A percentile compares a stretch with the other conserved stretches of the same genome.
These are phyloP conservation scores for Syzygium oleosum DNA, from an alignment of 345 rosid genomes.

Conservation along the genomic window DNA sequence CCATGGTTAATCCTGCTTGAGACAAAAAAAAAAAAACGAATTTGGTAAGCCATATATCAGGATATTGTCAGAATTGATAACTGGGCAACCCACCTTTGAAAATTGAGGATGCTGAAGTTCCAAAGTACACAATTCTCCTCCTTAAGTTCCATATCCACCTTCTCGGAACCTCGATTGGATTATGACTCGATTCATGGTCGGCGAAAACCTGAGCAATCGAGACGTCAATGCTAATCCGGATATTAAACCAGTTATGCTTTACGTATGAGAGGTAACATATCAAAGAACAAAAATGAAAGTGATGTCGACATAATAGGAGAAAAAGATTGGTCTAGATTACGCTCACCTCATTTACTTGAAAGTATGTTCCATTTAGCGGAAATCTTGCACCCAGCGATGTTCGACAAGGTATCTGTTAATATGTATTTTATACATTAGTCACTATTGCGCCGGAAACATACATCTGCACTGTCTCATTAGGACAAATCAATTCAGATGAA, in stretches of 20 bases:
- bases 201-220: conserved; percentile 49
- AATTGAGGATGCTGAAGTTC: conserved; percentile 32
- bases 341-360: conserved; percentile 66
- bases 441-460: not conserved
- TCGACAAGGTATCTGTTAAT: conserved; percentile 54
- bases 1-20: conserved; percentile 2
- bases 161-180: conserved; percentile 29
- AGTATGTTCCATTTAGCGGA: conserved; percentile 78
- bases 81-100: conserved; percentile 17
- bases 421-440: not conserved
- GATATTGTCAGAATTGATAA: not conserved
- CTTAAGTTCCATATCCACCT: conserved; percentile 18
- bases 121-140: conserved; percentile 33
- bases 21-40: not conserved
- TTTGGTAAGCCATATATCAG: too few species aligned
- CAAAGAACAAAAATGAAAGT: not conserved
- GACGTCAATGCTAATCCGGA: not conserved
- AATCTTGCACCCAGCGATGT: conserved; percentile 45
- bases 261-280: not conserved
- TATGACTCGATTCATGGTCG: conserved; percentile 41
- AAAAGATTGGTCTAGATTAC: not conserved
- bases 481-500: not conserved
- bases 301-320: not conserved
- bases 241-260: not conserved
- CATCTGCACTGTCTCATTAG: not conserved